These are phyloP conservation scores for Citrullus mucosospermus DNA, from an alignment of 306 rosid genomes.

Conservation along the genomic window DNA sequence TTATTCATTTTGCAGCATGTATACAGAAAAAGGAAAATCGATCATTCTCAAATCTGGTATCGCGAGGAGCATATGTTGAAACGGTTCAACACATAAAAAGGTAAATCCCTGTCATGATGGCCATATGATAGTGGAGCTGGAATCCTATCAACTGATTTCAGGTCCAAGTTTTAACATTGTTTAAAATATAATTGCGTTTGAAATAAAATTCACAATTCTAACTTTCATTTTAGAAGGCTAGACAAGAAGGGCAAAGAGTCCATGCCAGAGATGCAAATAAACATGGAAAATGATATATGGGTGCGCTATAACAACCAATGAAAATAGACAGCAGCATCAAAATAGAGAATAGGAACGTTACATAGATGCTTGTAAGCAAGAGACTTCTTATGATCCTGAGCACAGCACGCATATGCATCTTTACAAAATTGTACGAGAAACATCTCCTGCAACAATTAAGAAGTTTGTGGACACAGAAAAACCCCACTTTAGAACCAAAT, in stretches of 20 bases:
- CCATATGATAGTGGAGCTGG: neutral
- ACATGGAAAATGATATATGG: neutral
- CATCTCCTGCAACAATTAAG: constrained; percentile 51
- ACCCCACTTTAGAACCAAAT: neutral
- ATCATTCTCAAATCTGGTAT: neutral
- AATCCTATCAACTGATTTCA: neutral
- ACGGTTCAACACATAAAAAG: neutral
- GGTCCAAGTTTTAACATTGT: neutral
- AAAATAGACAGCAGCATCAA: neutral
- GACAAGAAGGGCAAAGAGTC: neutral
- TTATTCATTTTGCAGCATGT: neutral
- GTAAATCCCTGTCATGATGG: neutral
- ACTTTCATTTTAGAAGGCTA: neutral
- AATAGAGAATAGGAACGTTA: constrained; percentile 18
- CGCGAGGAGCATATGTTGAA: neutral
- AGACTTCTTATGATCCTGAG: constrained; percentile 53
- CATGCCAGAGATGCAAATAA: neutral
- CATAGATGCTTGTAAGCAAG: constrained; percentile 67
- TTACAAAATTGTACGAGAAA: constrained; percentile 51
- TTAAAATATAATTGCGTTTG: neutral
- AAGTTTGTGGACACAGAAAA: neutral
- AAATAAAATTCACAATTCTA: neutral
- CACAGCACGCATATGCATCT: constrained; percentile 38
- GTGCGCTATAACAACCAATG: neutral
- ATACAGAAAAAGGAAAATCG: neutral